Evolutionary conservation across 345 rosid species (phyloP).

Genomic region (Pistacia vera): DNA sequence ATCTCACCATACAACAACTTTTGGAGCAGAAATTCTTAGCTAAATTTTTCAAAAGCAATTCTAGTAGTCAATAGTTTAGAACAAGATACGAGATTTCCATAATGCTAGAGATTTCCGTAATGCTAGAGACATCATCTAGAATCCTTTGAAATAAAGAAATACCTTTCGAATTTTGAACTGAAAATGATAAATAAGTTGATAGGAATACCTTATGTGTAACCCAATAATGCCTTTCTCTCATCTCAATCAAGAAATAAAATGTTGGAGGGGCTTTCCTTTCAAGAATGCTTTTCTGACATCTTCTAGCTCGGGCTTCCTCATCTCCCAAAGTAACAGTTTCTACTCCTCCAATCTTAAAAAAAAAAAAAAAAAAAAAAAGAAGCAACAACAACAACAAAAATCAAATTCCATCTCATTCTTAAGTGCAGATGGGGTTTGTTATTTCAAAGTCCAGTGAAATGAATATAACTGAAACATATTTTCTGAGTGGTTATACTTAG

Average conservation of each 20-base stretch:
- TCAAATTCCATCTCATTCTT: not conserved
- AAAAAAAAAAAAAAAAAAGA: not conserved
- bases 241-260: conserved; percentile 71
- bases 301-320: conserved; percentile 64
- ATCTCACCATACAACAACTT: not conserved
- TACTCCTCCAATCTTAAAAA: conserved; percentile 62
- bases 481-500: too few species aligned
- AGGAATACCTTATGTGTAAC: conserved; percentile 56
- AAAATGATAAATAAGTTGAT: not conserved
- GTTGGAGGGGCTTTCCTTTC: conserved; percentile 75
- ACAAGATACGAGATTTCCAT: not conserved
- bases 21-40: too few species aligned
- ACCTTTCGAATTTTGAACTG: not conserved
- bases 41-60: not conserved
- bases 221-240: conserved; percentile 65
- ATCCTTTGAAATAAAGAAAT: not conserved
- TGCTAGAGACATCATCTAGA: not conserved
- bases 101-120: too few species aligned
- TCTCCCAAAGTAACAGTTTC: conserved; percentile 69
- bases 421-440: not conserved
- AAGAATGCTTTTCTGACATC: conserved; percentile 60
- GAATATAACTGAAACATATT: not conserved
- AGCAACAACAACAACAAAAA: too few species aligned
- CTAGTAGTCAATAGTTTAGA: not conserved
- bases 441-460: not conserved